Percentiles rank a stretch among this genome's conserved stretches.
phyloP scores from a whole-genome alignment of 2,329 filamentous ascomycete species.

The Cadophora malorum region DNA sequence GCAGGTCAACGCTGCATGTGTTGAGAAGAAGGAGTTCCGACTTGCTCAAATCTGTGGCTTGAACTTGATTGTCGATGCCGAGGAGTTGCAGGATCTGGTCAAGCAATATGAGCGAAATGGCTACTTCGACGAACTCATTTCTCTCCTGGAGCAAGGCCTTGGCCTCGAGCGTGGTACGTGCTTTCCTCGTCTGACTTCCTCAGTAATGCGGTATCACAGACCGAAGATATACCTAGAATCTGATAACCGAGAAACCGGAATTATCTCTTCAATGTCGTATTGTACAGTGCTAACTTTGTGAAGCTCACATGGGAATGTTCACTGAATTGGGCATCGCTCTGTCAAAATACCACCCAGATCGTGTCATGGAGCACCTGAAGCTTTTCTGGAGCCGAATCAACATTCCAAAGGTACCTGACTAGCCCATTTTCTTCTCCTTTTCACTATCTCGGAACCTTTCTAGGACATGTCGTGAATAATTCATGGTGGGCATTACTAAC shows the following conservation, averaged over 20 bases:
- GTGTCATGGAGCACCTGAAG: constrained; percentile 97
- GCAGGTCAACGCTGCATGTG: constrained; percentile 95
- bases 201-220: too few species aligned
- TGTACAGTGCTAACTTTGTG: too few species aligned
- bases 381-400: constrained; percentile 99
- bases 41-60: constrained; percentile 98
- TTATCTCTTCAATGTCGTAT: too few species aligned
- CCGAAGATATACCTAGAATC: too few species aligned
- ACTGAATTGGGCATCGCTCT: constrained; percentile 91
- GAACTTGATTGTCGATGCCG: constrained; percentile 96
- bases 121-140: constrained; percentile 98
- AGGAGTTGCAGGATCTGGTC: constrained; percentile 90
- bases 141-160: constrained; percentile 90
- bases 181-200: background rate
- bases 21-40: constrained; percentile 98
- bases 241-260: too few species aligned
- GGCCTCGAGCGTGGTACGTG: constrained; percentile 59
- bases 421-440: too few species aligned
- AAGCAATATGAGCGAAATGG: constrained; percentile 97
- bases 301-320: constrained; percentile 90
- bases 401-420: constrained; percentile 82
- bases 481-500: too few species aligned
- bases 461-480: too few species aligned
- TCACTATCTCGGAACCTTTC: too few species aligned
- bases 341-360: constrained; percentile 92